Percentiles rank a stretch among this genome's conserved stretches.
Evolutionary conservation across 352 stramenopile species (phyloP).

Genomic region (Phytopythium vexans): DNA sequence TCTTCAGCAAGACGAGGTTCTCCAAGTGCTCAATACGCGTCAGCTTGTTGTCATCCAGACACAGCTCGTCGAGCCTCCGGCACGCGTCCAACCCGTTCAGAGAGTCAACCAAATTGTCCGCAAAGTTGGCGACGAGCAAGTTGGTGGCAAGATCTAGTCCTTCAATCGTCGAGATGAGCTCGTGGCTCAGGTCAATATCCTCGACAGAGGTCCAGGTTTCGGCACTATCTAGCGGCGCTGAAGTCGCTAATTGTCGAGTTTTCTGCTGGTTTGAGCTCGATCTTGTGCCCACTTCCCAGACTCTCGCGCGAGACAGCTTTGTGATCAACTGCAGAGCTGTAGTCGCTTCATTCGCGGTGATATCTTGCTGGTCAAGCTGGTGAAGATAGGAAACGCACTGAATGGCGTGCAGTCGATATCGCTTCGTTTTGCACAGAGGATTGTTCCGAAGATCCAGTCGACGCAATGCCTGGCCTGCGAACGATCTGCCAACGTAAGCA

Average conservation of each 20-base stretch:
- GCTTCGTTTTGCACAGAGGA: slow-evolving; percentile 48
- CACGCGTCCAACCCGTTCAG: slow-evolving; percentile 60
- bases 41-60: slow-evolving; percentile 80
- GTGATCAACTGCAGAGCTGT: slow-evolving; percentile 37
- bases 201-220: slow-evolving; percentile 57
- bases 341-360: slow-evolving; percentile 36
- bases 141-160: slow-evolving; percentile 50
- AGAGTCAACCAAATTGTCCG: slow-evolving; percentile 63
- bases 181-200: slow-evolving; percentile 55
- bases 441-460: slow-evolving; percentile 74
- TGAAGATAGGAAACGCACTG: slow-evolving; percentile 38
- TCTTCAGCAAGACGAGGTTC: slow-evolving; percentile 52
- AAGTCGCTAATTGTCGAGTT: slow-evolving; percentile 50
- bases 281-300: slow-evolving; percentile 27
- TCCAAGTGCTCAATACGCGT: slow-evolving; percentile 61
- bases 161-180: slow-evolving; percentile 57
- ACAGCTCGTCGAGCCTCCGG: slow-evolving; percentile 66
- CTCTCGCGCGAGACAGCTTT: slow-evolving; percentile 37
- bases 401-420: slow-evolving; percentile 66
- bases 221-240: slow-evolving; percentile 1
- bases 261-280: slow-evolving; percentile 8
- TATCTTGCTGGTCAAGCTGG: slow-evolving; percentile 46
- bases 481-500: slow-evolving; percentile 19
- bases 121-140: slow-evolving; percentile 54
- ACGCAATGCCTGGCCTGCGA: slow-evolving; percentile 19